Evolutionary conservation across 139 green algal genomes (phyloP), one percentile per base, ranked within the genome.

Genomic region (Chlorella sp.): DNA sequence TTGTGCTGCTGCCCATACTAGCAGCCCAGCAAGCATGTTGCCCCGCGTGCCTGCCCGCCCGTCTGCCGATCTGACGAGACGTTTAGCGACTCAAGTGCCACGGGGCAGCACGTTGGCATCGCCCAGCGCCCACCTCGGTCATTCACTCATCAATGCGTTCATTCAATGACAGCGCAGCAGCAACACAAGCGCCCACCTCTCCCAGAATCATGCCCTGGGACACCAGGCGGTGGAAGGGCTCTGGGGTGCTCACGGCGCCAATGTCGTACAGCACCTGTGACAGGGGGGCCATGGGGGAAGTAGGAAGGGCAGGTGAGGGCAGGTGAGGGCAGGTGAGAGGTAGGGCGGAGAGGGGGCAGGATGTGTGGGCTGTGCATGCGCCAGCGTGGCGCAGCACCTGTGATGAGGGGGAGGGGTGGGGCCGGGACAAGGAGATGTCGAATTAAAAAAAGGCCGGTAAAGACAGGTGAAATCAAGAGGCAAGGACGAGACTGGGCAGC

Each of bases 171-270:
- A 57, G 48, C 7, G 9, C 48, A 57, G 48, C 48, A 57, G 48
- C 48, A 57, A 16, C 48, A 57, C 9, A 9, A 9, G 48, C 48
- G 9, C 48, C 7, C 9, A 57, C 48, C 91, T 99, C 97, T 0
- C 97, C 98, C 81, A 99, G 94, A 84, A 99, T 99, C 98, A 99
- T 99, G 81, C 98, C 98, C 93, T 99, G 98, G 88, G 93, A 97
- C 34, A 99, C 98, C 32, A 99, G 95, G 24, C 93, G 91, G 42
- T 95, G 90, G 90, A 99, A 99, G 15, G 98, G 98, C 95, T 99
- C 98, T 81, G 97, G 96, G 2, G 94, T 98, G 80, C 89, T 95
- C 21, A 99, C 98, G 18, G 97, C 95, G 14, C 98, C 98, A 32
- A 98, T 91, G 92, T 99, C 98, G 90, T 97, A 99, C 91, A 99